phyloP scores from a whole-genome alignment of 257 asterid genomes.

The Lycium barbarum region DNA sequence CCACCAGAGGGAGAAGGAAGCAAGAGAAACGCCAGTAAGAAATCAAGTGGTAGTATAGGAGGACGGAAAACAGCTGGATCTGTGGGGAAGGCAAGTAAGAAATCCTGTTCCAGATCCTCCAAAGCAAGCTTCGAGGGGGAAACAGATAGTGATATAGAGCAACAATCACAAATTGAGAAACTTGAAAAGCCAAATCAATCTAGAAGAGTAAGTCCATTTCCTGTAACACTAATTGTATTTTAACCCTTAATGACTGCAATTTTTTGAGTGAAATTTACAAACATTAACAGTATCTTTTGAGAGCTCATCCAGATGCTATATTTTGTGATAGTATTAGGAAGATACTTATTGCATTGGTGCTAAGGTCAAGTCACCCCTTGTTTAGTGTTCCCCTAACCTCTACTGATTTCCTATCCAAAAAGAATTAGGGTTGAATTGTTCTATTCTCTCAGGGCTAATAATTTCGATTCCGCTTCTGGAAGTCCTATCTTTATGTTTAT shows the following conservation, averaged over 20 bases:
- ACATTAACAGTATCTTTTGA: background rate
- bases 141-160: conserved; percentile 43
- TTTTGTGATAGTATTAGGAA: conserved; percentile 4
- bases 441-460: background rate
- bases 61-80: conserved; percentile 42
- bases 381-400: background rate
- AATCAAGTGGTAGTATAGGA: conserved; percentile 41
- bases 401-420: background rate
- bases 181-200: conserved; percentile 52
- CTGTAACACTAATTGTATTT: conserved; percentile 19
- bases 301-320: conserved; percentile 24
- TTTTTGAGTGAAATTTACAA: background rate
- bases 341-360: background rate
- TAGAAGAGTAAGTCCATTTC: conserved; percentile 65
- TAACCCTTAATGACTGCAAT: background rate
- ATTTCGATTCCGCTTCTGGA: conserved; percentile 10
- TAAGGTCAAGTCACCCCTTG: conserved; percentile 25
- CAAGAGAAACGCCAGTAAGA: conserved; percentile 34
- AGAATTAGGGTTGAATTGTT: background rate
- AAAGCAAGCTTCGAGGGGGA: conserved; percentile 45
- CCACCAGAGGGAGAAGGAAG: conserved; percentile 37
- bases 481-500: background rate
- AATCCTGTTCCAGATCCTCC: conserved; percentile 38
- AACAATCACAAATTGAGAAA: conserved; percentile 41
- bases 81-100: conserved; percentile 48